Evolutionary conservation across 139 green algal genomes (phyloP), one percentile per base, ranked within the genome.

Genomic region (Coelastrella sp.): DNA sequence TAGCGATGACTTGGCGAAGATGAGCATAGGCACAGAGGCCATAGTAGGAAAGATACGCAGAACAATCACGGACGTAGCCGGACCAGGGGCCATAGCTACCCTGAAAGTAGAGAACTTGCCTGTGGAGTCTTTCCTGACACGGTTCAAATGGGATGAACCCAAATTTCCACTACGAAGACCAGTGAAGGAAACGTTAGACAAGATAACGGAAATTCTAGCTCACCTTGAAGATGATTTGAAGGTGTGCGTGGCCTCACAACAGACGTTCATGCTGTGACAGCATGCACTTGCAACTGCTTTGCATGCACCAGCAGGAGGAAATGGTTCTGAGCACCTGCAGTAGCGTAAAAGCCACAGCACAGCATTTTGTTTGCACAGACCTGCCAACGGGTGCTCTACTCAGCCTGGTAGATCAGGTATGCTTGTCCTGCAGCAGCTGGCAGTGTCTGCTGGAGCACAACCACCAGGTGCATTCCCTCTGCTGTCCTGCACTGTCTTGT

Each of bases 151-250:
- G 98, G 95, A 99, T 88, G 98, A 99, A 93, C 97, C 97, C 16
- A 99, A 99, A 94, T 99, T 99, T 87, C 98, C 98, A 0, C 87
- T 95, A 5, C 94, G 96, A 11, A 93, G 95, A 5, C 95, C 97
- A 0, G 94, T 99, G 59, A 95, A 95, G 65, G 98, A 99, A 80
- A 98, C 95, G 10, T 95, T 99, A 19, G 93, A 97, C 3, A 97
- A 97, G 78, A 97, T 99, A 61, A 94, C 91, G 5, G 98, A 99
- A 71, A 96, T 93, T 11, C 91, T 99, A 10, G 87, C 90, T 20
- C 97, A 96, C 82, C 92, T 99, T 54, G 98, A 99, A 78, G 98
- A 99, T 80, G 98, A 99, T 85, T 93, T 99, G n/a, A 99, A 99
- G 96, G 96, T 98, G 85, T 16, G 74, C 32, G 32, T 47, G 32